A percentile compares a stretch with the other conserved stretches of the same genome.
phyloP scores from a whole-genome alignment of 208 protist species.

The Trypanosoma vivax region DNA sequence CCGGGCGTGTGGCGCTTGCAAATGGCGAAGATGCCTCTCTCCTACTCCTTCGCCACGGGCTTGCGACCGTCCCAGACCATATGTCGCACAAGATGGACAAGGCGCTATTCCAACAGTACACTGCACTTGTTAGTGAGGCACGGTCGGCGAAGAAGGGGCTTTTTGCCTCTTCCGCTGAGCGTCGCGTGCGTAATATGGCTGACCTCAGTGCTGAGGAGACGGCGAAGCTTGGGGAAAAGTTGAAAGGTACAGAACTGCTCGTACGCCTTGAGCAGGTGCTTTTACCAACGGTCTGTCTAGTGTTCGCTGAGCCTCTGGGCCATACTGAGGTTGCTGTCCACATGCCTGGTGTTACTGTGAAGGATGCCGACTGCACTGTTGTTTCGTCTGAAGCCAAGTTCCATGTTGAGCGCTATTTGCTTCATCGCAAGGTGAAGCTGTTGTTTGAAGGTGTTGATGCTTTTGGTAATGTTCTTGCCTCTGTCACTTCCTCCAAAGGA shows the following conservation, averaged over 20 bases:
- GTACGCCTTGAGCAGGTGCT: conserved; percentile 78
- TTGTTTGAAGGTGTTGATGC: conserved; percentile 68
- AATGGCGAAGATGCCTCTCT: conserved; percentile 50
- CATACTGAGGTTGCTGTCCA: conserved; percentile 62
- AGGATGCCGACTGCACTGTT: conserved; percentile 35
- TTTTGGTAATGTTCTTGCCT: conserved; percentile 74
- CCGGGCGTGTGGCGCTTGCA: conserved; percentile 53
- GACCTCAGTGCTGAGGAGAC: conserved; percentile 44
- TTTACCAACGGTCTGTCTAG: conserved; percentile 42
- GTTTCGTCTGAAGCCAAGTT: conserved; percentile 42
- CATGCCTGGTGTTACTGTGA: conserved; percentile 71
- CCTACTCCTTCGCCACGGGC: conserved; percentile 68
- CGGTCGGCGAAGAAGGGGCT: conserved; percentile 53
- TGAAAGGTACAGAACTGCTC: conserved; percentile 52
- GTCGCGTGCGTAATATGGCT: conserved; percentile 57
- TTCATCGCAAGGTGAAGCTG: conserved; percentile 79
- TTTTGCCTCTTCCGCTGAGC: conserved; percentile 46
- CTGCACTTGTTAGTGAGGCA: conserved; percentile 39
- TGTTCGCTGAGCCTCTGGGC: conserved; percentile 41
- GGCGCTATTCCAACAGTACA: conserved; percentile 55
- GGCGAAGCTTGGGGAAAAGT: conserved; percentile 20
- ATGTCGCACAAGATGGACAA: conserved; percentile 63
- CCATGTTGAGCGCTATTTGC: conserved; percentile 67
- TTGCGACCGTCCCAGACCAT: conserved; percentile 53
- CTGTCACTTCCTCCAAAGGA: conserved; percentile 72